phyloP scores from a whole-genome alignment of 1,284 basidiomycete genomes.

The Neotropicomus parvogracilis region DNA sequence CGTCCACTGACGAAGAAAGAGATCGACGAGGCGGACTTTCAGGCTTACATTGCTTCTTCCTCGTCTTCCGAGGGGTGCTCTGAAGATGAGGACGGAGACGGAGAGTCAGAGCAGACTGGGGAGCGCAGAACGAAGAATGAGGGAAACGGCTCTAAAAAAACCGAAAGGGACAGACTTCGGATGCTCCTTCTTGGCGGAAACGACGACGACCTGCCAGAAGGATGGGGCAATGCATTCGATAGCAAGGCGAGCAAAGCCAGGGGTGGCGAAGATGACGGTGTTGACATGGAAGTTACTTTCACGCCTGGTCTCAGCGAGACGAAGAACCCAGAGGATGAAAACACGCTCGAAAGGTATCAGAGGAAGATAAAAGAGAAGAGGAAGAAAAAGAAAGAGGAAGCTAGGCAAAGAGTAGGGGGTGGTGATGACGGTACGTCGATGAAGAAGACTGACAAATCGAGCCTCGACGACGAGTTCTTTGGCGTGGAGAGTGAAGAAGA shows the following conservation, averaged over 20 bases:
- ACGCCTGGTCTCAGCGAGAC: constrained; percentile 70
- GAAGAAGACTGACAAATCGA: constrained; percentile 22
- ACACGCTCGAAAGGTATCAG: constrained; percentile 81
- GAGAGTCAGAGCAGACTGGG: not conserved
- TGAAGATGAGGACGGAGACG: constrained; percentile 35
- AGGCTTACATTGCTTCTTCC: constrained; percentile 77
- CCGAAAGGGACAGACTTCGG: constrained; percentile 63
- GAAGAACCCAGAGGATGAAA: constrained; percentile 65
- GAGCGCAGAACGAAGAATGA: not conserved
- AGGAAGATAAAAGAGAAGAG: constrained; percentile 85
- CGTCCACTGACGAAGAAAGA: constrained; percentile 76
- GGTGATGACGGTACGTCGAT: constrained; percentile 24
- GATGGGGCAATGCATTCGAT: constrained; percentile 58
- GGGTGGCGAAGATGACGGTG: constrained; percentile 45
- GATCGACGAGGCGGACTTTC: constrained; percentile 87
- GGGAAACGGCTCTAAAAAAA: constrained; percentile 39
- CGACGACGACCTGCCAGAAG: constrained; percentile 67
- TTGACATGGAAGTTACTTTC: constrained; percentile 93
- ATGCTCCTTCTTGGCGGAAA: constrained; percentile 66
- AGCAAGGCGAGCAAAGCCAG: constrained; percentile 23
- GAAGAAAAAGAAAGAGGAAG: constrained; percentile 72
- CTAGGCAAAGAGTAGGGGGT: constrained; percentile 32
- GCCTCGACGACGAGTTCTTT: constrained; percentile 66
- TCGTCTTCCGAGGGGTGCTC: constrained; percentile 55
- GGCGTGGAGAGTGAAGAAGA: constrained; percentile 40